Conservation (phyloP, 2,329 filamentous ascomycete species). For the Falciphora oryzae region DNA sequence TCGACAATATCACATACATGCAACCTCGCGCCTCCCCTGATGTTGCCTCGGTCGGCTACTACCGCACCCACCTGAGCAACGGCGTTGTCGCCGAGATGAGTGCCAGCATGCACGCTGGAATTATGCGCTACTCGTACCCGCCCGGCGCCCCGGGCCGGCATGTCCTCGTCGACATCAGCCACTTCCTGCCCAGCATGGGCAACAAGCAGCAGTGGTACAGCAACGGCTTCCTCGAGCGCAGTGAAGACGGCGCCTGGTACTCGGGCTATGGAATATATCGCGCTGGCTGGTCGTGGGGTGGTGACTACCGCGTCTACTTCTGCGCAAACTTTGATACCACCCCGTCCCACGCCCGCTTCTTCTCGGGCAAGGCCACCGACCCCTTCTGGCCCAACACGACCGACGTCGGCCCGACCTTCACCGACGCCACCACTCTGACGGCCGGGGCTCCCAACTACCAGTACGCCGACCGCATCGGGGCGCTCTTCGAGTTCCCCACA, state of each 20-base stretch:
- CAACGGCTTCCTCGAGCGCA: slow-evolving; percentile 46
- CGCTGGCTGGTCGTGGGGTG: slow-evolving; percentile 60
- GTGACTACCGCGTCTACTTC: slow-evolving; percentile 56
- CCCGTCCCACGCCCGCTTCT: slow-evolving; percentile 29
- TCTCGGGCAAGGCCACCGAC: slow-evolving; percentile 41
- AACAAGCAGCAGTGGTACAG: slow-evolving; percentile 56
- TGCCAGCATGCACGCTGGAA: slow-evolving; percentile 48
- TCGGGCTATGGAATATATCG: slow-evolving; percentile 57
- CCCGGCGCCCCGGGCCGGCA: slow-evolving; percentile 31
- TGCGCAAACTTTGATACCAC: slow-evolving; percentile 51
- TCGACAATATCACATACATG: slow-evolving; percentile 44
- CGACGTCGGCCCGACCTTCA: slow-evolving; percentile 29
- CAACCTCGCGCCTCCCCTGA: slow-evolving; percentile 33
- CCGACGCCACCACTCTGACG: slow-evolving; percentile 45
- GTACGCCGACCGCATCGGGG: slow-evolving; percentile 42
- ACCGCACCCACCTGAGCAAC: slow-evolving; percentile 48
- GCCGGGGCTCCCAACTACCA: slow-evolving; percentile 43
- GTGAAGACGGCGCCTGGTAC: slow-evolving; percentile 44
- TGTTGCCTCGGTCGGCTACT: slow-evolving; percentile 53
- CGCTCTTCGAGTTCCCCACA: slow-evolving; percentile 35
- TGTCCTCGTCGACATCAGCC: slow-evolving; percentile 60
- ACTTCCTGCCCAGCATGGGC: slow-evolving; percentile 54
- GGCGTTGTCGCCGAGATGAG: slow-evolving; percentile 52
- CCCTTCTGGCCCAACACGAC: slow-evolving; percentile 26
- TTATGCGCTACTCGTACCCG: slow-evolving; percentile 54